These are phyloP conservation scores for Pyronema omphalodes DNA, from an alignment of 495 filamentous ascomycete genomes.

Conservation along the genomic window DNA sequence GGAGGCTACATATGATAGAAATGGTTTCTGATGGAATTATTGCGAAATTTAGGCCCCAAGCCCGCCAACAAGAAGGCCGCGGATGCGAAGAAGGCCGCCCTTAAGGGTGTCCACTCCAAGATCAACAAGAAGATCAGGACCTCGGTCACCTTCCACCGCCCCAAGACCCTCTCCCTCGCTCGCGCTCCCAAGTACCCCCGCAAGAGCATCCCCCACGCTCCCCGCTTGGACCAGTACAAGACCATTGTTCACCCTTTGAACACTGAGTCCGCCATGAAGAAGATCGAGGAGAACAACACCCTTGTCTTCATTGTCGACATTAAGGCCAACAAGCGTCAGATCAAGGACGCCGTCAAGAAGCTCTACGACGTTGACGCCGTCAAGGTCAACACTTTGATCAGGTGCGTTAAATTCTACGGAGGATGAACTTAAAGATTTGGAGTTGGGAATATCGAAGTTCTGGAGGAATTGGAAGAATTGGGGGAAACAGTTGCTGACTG, in stretches of 20 bases:
- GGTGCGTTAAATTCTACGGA: slow-evolving; percentile 35
- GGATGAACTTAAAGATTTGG: background rate
- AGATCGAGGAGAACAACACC: slow-evolving; percentile 99
- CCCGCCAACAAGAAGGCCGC: slow-evolving; percentile 49
- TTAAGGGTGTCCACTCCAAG: slow-evolving; percentile 61
- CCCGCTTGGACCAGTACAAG: slow-evolving; percentile 86
- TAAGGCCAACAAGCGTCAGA: slow-evolving; percentile 99
- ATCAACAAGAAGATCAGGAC: slow-evolving; percentile 83
- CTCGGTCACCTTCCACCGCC: slow-evolving; percentile 91
- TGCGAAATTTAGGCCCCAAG: slow-evolving; percentile 40
- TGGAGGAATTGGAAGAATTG: background rate
- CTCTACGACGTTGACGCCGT: slow-evolving; percentile 94
- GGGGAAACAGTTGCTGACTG: slow-evolving; percentile 2
- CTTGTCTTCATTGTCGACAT: slow-evolving; percentile 96
- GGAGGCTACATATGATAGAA: background rate
- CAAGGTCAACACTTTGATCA: slow-evolving; percentile 98
- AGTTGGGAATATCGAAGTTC: background rate
- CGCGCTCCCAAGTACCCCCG: slow-evolving; percentile 91
- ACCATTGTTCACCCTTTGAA: slow-evolving; percentile 76
- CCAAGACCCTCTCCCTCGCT: slow-evolving; percentile 80
- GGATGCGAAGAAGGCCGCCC: slow-evolving; percentile 80
- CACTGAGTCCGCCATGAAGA: slow-evolving; percentile 99
- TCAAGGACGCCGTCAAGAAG: slow-evolving; percentile 96
- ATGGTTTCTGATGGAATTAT: background rate
- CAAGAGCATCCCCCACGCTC: slow-evolving; percentile 75